These are phyloP conservation scores for Coemansia sp. DNA, from an alignment of 192 early-diverging fungal genomes.

Conservation along the genomic window DNA sequence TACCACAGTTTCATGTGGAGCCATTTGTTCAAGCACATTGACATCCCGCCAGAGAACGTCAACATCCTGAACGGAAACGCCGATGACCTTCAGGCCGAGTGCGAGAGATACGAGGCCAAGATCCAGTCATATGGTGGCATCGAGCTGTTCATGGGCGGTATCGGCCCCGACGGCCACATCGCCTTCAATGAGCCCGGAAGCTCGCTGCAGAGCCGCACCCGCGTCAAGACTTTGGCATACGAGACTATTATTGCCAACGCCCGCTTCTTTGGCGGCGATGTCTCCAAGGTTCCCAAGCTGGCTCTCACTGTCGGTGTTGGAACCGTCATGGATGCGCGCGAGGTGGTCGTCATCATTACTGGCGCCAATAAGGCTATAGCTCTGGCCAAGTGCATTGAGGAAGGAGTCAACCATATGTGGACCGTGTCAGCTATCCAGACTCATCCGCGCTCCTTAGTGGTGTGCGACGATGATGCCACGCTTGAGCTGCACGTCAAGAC, in stretches of 20 bases:
- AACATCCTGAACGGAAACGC: slow-evolving; percentile 88
- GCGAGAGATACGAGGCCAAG: slow-evolving; percentile 76
- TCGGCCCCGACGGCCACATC: slow-evolving; percentile 90
- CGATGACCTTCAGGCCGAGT: slow-evolving; percentile 77
- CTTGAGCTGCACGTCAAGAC: slow-evolving; percentile 89
- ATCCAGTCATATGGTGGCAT: slow-evolving; percentile 80
- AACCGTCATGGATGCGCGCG: slow-evolving; percentile 83
- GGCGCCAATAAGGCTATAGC: slow-evolving; percentile 86
- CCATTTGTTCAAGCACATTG: slow-evolving; percentile 85
- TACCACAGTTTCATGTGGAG: slow-evolving; percentile 95
- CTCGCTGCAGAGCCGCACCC: slow-evolving; percentile 75
- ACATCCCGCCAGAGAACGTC: slow-evolving; percentile 79
- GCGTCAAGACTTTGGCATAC: slow-evolving; percentile 87
- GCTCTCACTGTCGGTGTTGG: slow-evolving; percentile 88
- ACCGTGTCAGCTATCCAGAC: slow-evolving; percentile 83
- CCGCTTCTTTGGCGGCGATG: slow-evolving; percentile 83
- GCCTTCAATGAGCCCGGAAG: slow-evolving; percentile 92
- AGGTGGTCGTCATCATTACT: slow-evolving; percentile 82
- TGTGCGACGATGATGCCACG: slow-evolving; percentile 88
- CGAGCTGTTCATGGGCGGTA: slow-evolving; percentile 87
- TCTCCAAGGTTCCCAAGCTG: slow-evolving; percentile 86
- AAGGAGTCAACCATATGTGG: slow-evolving; percentile 91
- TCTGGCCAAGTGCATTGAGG: slow-evolving; percentile 81
- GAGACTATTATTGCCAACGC: slow-evolving; percentile 87
- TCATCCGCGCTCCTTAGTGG: slow-evolving; percentile 78